Percentiles rank a stretch among this genome's conserved stretches.
These are phyloP conservation scores for Dothistroma septosporum DNA, from an alignment of 2,329 filamentous ascomycete species.

Conservation along the genomic window DNA sequence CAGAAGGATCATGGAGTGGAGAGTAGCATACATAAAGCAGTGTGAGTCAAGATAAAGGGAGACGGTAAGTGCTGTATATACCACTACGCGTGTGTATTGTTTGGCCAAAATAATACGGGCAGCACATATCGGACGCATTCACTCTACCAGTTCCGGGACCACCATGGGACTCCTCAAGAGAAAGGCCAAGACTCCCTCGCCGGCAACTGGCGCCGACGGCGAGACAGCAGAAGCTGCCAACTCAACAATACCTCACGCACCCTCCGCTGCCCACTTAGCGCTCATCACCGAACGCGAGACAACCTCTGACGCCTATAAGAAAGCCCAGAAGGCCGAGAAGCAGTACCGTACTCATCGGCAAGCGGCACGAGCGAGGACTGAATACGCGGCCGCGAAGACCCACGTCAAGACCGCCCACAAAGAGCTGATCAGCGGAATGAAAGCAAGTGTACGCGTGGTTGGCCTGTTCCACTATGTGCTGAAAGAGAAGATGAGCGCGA, in stretches of 20 bases:
- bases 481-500: constrained; percentile 5
- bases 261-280: constrained; percentile 15
- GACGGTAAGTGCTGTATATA: background rate
- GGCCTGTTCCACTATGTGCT: constrained; percentile 9
- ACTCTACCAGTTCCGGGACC: background rate
- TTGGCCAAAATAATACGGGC: background rate
- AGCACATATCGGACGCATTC: background rate
- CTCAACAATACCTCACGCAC: constrained; percentile 11
- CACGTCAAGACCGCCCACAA: constrained; percentile 15
- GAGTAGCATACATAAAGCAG: background rate
- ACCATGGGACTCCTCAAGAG: background rate
- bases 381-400: constrained; percentile 15
- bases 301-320: constrained; percentile 5
- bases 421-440: constrained; percentile 9
- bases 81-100: background rate
- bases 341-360: constrained; percentile 14
- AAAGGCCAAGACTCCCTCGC: background rate
- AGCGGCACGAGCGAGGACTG: constrained; percentile 12
- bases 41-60: background rate
- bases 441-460: constrained; percentile 7
- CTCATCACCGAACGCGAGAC: constrained; percentile 17
- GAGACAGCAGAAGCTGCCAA: constrained; percentile 1
- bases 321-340: constrained; percentile 16
- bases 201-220: background rate
- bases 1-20: background rate